phyloP scores from a whole-genome alignment of 2,329 filamentous ascomycete species.

The Camillea tinctor region DNA sequence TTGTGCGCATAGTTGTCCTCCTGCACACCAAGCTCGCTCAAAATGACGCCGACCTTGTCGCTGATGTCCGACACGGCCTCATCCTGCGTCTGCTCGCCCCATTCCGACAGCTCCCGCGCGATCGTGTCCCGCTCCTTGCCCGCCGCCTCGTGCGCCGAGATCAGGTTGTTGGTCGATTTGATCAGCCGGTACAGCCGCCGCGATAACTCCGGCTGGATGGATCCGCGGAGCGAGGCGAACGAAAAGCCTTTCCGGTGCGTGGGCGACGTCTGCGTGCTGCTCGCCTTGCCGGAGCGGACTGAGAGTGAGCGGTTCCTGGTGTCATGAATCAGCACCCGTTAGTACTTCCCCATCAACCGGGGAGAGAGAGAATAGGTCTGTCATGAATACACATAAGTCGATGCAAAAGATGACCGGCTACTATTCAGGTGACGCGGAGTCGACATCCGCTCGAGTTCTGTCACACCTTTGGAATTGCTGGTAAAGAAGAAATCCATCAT shows the following conservation, averaged over 20 bases:
- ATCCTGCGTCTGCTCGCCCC: slow-evolving; percentile 90
- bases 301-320: slow-evolving; percentile 32
- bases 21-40: slow-evolving; percentile 91
- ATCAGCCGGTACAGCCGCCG: slow-evolving; percentile 88
- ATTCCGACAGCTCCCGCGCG: slow-evolving; percentile 89
- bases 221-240: slow-evolving; percentile 81
- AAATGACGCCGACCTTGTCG: slow-evolving; percentile 91
- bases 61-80: slow-evolving; percentile 85
- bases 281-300: slow-evolving; percentile 38
- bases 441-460: slow-evolving; percentile 26
- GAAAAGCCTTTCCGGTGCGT: slow-evolving; percentile 70
- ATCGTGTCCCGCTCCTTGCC: slow-evolving; percentile 81
- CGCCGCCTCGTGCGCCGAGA: slow-evolving; percentile 79
- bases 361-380: not conserved
- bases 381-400: slow-evolving; percentile 23
- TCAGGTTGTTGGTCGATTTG: slow-evolving; percentile 90
- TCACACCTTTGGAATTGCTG: slow-evolving; percentile 26
- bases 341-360: not conserved
- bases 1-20: slow-evolving; percentile 85
- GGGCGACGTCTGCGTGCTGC: slow-evolving; percentile 36
- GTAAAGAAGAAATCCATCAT: slow-evolving; percentile 30
- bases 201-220: slow-evolving; percentile 82
- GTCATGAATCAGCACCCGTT: slow-evolving; percentile 12
- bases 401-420: slow-evolving; percentile 19
- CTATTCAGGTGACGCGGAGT: slow-evolving; percentile 17